Conservation (phyloP, 805 yeast species). For the Millerozyma miso region DNA sequence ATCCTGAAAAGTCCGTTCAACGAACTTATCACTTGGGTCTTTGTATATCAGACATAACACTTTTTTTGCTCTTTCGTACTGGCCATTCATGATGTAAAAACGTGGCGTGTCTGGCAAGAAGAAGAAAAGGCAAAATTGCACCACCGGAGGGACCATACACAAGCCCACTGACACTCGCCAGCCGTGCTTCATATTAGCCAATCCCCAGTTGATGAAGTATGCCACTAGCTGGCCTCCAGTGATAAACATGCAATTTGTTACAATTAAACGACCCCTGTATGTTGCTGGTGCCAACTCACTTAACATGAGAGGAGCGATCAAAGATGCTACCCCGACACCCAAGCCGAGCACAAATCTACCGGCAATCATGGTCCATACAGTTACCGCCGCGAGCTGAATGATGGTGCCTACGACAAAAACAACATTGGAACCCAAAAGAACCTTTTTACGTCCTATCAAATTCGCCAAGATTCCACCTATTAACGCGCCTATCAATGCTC, state of each 20-base stretch:
- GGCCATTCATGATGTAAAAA: conserved; percentile 70
- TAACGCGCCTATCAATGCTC: conserved; percentile 79
- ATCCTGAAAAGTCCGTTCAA: conserved; percentile 66
- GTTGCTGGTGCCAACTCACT: conserved; percentile 89
- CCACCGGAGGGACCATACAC: conserved; percentile 79
- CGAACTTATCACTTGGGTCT: conserved; percentile 58
- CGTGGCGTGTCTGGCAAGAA: conserved; percentile 97
- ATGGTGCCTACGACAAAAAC: conserved; percentile 82
- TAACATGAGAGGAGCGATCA: conserved; percentile 90
- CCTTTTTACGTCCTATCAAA: conserved; percentile 76
- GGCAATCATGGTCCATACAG: conserved; percentile 85
- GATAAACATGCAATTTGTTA: conserved; percentile 81
- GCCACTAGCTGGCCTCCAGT: conserved; percentile 96
- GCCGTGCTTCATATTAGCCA: conserved; percentile 68
- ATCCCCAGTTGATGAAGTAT: conserved; percentile 89
- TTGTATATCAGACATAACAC: conserved; percentile 64
- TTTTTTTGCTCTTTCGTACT: conserved; percentile 57
- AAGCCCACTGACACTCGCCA: conserved; percentile 93
- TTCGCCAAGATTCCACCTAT: conserved; percentile 83
- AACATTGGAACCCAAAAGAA: conserved; percentile 76
- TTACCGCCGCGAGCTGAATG: conserved; percentile 74
- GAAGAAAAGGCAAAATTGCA: conserved; percentile 71
- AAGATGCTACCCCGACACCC: conserved; percentile 93
- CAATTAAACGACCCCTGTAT: conserved; percentile 87
- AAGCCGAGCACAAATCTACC: conserved; percentile 94